Conservation (phyloP, 1,284 basidiomycete genomes). For the Earliella scabrosa region DNA sequence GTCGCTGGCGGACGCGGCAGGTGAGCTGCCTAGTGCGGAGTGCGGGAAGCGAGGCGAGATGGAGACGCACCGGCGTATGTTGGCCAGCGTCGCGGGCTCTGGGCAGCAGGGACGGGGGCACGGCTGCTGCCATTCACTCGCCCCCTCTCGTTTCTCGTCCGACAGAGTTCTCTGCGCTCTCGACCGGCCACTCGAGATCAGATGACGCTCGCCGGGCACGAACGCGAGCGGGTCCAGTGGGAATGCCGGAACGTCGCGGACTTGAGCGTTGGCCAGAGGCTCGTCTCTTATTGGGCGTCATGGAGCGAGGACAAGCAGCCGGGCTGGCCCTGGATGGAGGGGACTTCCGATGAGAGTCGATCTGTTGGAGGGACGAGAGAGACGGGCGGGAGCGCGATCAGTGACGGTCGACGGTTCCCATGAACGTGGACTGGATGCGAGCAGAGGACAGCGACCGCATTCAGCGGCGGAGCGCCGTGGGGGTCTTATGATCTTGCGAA, state of each 20-base stretch:
- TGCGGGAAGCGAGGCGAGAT: background rate
- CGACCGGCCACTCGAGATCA: background rate
- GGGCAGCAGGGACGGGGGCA: background rate
- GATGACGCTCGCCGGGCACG: background rate
- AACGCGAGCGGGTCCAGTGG: background rate
- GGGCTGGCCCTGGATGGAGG: background rate
- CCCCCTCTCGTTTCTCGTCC: background rate
- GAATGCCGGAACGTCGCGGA: background rate
- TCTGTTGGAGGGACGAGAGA: background rate
- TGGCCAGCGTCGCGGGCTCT: background rate
- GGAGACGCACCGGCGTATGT: background rate
- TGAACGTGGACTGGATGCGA: slow-evolving; percentile 28
- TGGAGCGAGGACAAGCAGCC: background rate
- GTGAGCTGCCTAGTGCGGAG: slow-evolving; percentile 12
- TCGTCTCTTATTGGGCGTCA: background rate
- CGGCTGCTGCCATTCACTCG: background rate
- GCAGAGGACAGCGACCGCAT: slow-evolving; percentile 8
- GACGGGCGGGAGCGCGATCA: slow-evolving; percentile 1
- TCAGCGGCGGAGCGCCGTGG: slow-evolving; percentile 29
- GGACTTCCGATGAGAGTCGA: background rate
- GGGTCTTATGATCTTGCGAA: slow-evolving; percentile 28
- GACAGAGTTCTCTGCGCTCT: background rate
- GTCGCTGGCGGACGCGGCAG: background rate
- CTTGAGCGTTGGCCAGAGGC: background rate
- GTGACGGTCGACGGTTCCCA: slow-evolving; percentile 20